Evolutionary conservation across 805 yeast genomes (phyloP).

Genomic region (Pichia californica): DNA sequence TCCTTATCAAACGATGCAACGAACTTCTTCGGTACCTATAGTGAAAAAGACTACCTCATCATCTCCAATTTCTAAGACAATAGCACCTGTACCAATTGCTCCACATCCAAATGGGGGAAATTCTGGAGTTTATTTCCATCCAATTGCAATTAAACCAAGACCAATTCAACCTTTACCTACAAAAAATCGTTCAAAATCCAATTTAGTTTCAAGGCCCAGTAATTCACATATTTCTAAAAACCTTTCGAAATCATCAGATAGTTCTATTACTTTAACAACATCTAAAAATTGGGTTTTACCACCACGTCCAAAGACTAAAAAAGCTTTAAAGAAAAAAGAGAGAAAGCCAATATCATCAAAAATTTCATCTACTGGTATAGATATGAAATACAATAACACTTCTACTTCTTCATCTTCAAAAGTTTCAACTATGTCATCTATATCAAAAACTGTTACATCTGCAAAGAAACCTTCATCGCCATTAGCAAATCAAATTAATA

Average conservation of each 20-base stretch:
- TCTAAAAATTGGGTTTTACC: constrained; percentile 46
- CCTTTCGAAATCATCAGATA: constrained; percentile 1
- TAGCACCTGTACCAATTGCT: constrained; percentile 2
- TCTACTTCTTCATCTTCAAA: not conserved
- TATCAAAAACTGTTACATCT: not conserved
- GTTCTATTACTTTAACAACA: constrained; percentile 12
- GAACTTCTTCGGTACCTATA: constrained; percentile 1
- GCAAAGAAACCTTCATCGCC: not conserved
- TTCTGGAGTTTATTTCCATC: constrained; percentile 17
- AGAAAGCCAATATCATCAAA: constrained; percentile 2
- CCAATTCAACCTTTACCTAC: constrained; percentile 16
- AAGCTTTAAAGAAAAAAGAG: constrained; percentile 10
- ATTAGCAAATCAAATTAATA: not conserved
- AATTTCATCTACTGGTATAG: not conserved
- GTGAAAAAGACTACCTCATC: not conserved
- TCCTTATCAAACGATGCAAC: not conserved
- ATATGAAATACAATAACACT: no score
- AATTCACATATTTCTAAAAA: not conserved
- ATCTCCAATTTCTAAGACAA: not conserved
- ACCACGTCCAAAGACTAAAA: constrained; percentile 41
- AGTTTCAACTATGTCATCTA: not conserved
- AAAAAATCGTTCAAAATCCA: constrained; percentile 5
- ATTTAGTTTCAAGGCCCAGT: constrained; percentile 2
- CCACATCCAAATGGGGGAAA: constrained; percentile 4
- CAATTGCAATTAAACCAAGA: constrained; percentile 27